Evolutionary conservation across 441 rosid genomes (phyloP), one percentile per base, ranked within the genome.

Genomic region (Corymbia citriodora): DNA sequence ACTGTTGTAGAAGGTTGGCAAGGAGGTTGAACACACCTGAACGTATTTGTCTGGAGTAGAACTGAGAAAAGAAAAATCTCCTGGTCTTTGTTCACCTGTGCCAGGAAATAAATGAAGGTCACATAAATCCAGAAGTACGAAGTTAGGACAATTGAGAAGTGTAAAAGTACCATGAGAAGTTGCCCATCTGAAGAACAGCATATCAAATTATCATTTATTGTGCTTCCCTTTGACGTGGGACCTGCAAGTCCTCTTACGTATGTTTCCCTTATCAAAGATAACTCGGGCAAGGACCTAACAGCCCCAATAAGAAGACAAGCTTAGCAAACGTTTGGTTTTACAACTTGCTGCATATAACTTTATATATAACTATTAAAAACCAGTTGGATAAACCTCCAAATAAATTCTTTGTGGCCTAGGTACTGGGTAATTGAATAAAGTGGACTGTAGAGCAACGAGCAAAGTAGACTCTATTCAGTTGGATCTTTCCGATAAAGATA

Each of bases 211-310:
- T 94, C 95, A 89, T 94, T 92, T 89, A 92, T 85, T 72, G 95
- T 92, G 88, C 95, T 94, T 87, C 90, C 90, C 89, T 92, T 96
- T 55, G 95, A 93, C 29, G 93, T 90, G 72, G 96, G 88, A 93
- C 90, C 93, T 45, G 94, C 90, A 87, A 96, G 95, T 72, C 98
- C 99, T 95, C 95, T 95, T 40, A 96, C 92, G 52, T 92, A 93
- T 54, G 92, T 94, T 92, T 98, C 98, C 93, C 93, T 97, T 79
- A 98, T 63, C 49, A 96, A 89, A 31, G 94, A 94, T 61, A 98
- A 91, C 88, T 98, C 99, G 48, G 99, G 99, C 94, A 98, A 91
- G 89, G 97, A 96, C 93, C 99, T 97, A 91, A 88, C 50, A 93
- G 57, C 87, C 61, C 65, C 88, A 36, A 91, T 85, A 90, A 89